Conservation (phyloP, 345 rosid genomes). For the Dipteronia dyeriana region DNA sequence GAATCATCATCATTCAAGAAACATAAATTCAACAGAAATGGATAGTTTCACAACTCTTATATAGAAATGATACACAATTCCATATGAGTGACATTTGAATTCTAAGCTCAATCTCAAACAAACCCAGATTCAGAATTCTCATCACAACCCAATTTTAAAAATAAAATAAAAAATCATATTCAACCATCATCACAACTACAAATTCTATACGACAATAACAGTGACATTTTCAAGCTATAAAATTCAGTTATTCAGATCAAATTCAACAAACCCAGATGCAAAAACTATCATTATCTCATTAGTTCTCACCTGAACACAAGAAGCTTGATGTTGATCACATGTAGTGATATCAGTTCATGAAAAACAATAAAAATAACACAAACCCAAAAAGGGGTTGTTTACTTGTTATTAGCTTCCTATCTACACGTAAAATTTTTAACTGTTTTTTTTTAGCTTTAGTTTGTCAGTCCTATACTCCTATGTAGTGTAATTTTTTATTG, state of each 20-base stretch:
- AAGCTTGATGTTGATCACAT: not conserved
- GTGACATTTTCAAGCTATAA: not conserved
- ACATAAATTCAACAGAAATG: not conserved
- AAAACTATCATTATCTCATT: no score
- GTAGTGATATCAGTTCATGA: not conserved
- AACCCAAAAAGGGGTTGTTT: not conserved
- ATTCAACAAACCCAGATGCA: conserved; percentile 1
- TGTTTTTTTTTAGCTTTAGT: no score
- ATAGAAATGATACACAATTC: not conserved
- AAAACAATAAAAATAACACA: not conserved
- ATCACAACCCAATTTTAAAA: not conserved
- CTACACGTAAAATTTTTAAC: not conserved
- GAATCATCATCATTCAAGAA: not conserved
- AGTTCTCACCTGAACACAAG: not conserved
- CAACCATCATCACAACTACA: no score
- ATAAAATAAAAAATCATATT: no score
- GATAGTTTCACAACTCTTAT: not conserved
- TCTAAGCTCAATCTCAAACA: not conserved
- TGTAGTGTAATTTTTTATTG: no score
- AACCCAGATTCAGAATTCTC: conserved; percentile 7
- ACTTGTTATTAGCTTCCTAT: not conserved
- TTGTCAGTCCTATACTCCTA: no score
- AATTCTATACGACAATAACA: not conserved
- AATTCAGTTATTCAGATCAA: not conserved
- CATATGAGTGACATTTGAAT: no score